Percentiles rank a stretch among this genome's conserved stretches.
Conservation (phyloP, 306 rosid genomes). For the Sophora flavescens region DNA sequence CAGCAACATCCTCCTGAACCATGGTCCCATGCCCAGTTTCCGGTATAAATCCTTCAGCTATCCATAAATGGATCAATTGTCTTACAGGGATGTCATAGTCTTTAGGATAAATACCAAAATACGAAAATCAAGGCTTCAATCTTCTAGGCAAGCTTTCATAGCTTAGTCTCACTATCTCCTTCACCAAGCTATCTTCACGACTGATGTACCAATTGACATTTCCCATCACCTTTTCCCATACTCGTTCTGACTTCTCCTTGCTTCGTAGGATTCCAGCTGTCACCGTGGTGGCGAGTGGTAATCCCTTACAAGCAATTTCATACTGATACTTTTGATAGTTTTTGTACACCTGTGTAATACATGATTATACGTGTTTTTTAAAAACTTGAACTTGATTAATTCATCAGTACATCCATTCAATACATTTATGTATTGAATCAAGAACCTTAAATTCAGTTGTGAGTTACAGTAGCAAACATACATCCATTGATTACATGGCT, state of each 20-base stretch:
- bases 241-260: background rate
- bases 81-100: conserved; percentile 7
- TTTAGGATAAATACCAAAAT: background rate
- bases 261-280: background rate
- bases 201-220: background rate
- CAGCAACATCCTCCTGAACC: background rate
- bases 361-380: too few species aligned
- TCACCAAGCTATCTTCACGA: background rate
- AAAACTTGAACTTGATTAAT: too few species aligned
- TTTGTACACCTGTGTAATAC: too few species aligned
- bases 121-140: conserved; percentile 31
- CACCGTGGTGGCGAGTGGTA: background rate
- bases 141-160: background rate
- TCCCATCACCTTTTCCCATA: background rate
- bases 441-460: too few species aligned
- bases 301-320: background rate
- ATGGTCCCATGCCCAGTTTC: background rate
- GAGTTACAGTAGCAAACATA: too few species aligned
- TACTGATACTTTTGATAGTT: too few species aligned
- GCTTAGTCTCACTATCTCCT: background rate
- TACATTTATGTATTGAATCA: too few species aligned
- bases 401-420: too few species aligned
- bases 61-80: background rate
- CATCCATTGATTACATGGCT: too few species aligned
- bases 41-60: conserved; percentile 1